phyloP scores from a whole-genome alignment of 352 stramenopile genomes.

The Blastocystis hominis region DNA sequence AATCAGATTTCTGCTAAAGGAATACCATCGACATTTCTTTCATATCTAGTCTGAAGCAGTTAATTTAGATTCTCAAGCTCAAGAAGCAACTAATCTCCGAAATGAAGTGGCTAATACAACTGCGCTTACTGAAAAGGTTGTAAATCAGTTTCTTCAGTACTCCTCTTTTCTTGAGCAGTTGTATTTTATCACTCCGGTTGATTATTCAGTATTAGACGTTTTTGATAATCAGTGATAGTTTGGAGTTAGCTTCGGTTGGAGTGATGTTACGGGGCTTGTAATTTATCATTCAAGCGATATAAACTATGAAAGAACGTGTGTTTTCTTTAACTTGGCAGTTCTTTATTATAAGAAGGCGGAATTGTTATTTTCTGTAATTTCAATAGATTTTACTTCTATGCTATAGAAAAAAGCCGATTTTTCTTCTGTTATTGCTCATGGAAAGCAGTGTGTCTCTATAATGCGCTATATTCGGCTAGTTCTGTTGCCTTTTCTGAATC shows the following conservation, averaged over 20 bases:
- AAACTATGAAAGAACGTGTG: neutral
- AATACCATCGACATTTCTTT: neutral
- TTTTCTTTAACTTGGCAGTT: conserved; percentile 13
- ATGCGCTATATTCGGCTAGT: neutral
- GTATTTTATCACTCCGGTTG: neutral
- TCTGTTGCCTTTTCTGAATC: neutral
- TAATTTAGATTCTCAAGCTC: neutral
- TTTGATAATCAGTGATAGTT: neutral
- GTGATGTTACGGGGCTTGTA: neutral
- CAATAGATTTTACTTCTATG: neutral
- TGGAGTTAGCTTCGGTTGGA: neutral
- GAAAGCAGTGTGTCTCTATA: neutral
- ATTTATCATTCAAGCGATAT: neutral
- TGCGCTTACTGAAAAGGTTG: neutral
- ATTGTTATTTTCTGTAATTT: neutral
- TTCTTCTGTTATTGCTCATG: neutral
- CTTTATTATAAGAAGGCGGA: neutral
- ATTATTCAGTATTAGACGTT: neutral
- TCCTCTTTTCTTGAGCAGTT: conserved; percentile 34
- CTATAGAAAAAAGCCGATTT: neutral
- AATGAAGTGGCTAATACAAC: neutral
- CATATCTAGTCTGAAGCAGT: neutral
- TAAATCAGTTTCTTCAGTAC: neutral
- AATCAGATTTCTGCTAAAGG: neutral
- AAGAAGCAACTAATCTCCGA: neutral